Evolutionary conservation across 371 early-diverging fungal genomes (phyloP), one percentile per base, ranked within the genome.

Genomic region (Mortierella sp.): DNA sequence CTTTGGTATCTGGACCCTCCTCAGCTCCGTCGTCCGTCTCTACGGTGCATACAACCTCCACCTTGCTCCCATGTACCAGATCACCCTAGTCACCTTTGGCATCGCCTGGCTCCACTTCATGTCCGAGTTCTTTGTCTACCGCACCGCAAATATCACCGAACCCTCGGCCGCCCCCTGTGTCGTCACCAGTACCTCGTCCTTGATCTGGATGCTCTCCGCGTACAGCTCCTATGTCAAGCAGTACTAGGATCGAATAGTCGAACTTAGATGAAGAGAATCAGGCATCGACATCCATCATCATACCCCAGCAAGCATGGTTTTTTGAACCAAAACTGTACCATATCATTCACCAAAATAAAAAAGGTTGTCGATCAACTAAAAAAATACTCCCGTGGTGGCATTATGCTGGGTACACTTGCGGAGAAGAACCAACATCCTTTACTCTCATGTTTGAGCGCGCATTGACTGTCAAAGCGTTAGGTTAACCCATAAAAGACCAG

Each of bases 1-100:
- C 71, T 94, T 95, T 89, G 95, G 94, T 11, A 88, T 91, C 37
- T 96, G 95, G 95, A 95, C 95, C 14, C 86, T 93, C 85, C 88
- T 92, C 52, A 91, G 92, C 10, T 92, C 91, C 50, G 89, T 93
- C 71, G 87, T 96, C 58, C 93, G 96, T 66, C 86, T 95, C 70
- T 94, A 94, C 83, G 89, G 91, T 52, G 94, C 95, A 16, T 95
- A 92, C 83, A 90, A 95, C 83, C 88, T 95, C 64, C 85, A 90
- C 71, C 88, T 94, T 76, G 86, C 87, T 70, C 89, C 88, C 41
- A 88, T 93, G 85, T 96, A 94, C 84, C 87, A 93, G 48, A 79
- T 95, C 37, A 86, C 89, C 66, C 87, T 94, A 74, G 90, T 89
- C 89, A 93, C 96, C 13, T 96, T 91, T 79, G 90, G 89, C 11